These are phyloP conservation scores for Tripterygium wilfordii DNA, from an alignment of 177 flowering plant genomes.

Conservation along the genomic window DNA sequence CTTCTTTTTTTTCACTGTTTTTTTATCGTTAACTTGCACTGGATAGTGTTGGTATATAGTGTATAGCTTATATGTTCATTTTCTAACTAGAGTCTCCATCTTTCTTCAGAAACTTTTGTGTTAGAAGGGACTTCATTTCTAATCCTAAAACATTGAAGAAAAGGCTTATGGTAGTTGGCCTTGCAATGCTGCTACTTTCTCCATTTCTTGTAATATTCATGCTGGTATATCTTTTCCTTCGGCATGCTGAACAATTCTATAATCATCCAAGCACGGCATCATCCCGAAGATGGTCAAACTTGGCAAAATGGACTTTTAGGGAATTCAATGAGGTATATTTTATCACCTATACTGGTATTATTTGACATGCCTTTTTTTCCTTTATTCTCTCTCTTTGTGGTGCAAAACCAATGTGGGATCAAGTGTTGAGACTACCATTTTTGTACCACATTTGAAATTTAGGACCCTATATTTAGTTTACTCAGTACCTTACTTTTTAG, in stretches of 20 bases:
- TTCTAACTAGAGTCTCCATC: constrained; percentile 6
- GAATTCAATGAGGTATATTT: constrained; percentile 97
- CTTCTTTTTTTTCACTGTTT: too few species aligned
- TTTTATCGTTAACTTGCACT: too few species aligned
- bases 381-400: too few species aligned
- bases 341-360: too few species aligned
- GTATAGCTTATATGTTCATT: background rate
- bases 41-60: too few species aligned
- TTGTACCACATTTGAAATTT: too few species aligned
- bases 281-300: constrained; percentile 93
- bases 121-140: constrained; percentile 69
- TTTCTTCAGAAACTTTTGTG: constrained; percentile 65
- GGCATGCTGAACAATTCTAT: constrained; percentile 94
- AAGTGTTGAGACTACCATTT: too few species aligned
- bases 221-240: constrained; percentile 86
- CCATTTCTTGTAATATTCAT: constrained; percentile 93
- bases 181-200: constrained; percentile 81
- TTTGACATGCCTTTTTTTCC: too few species aligned
- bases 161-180: constrained; percentile 82
- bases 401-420: too few species aligned
- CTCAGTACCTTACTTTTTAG: too few species aligned
- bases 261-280: constrained; percentile 95
- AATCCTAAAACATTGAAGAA: constrained; percentile 73
- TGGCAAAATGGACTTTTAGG: constrained; percentile 92
- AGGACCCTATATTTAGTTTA: too few species aligned